phyloP scores from a whole-genome alignment of 2,329 filamentous ascomycete genomes.

The Aspergillus ruber region DNA sequence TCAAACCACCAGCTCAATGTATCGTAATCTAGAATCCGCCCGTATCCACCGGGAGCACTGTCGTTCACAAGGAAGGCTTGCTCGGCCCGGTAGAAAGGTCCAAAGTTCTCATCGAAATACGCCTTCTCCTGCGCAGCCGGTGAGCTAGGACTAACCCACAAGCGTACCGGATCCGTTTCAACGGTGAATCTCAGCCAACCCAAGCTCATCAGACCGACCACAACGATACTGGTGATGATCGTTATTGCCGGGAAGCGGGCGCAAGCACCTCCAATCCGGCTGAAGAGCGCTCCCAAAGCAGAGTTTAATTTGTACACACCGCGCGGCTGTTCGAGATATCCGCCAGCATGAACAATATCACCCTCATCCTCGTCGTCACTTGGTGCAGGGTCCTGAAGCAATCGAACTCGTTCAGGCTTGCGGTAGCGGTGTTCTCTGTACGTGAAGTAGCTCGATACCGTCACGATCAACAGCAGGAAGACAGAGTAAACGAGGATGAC shows the following conservation, averaged over 20 bases:
- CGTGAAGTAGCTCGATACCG: constrained; percentile 65
- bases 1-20: constrained; percentile 91
- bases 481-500: constrained; percentile 81
- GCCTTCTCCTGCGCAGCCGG: constrained; percentile 84
- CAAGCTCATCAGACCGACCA: constrained; percentile 72
- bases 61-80: constrained; percentile 94
- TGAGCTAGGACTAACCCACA: constrained; percentile 96
- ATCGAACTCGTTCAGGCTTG: constrained; percentile 73
- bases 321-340: constrained; percentile 71
- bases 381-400: constrained; percentile 74
- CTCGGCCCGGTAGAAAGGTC: constrained; percentile 90
- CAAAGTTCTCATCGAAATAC: constrained; percentile 90
- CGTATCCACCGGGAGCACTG: constrained; percentile 54
- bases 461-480: constrained; percentile 61
- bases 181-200: constrained; percentile 87
- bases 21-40: constrained; percentile 80
- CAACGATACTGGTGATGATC: constrained; percentile 65
- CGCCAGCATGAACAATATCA: constrained; percentile 68
- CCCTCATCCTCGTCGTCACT: constrained; percentile 94
- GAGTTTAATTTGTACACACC: constrained; percentile 79
- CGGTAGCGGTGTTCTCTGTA: constrained; percentile 67
- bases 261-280: constrained; percentile 69
- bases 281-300: constrained; percentile 73
- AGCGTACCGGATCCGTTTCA: constrained; percentile 78
- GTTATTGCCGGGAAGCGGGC: constrained; percentile 80